Evolutionary conservation across 1,284 basidiomycete genomes (phyloP).

Genomic region (Polyporus tsugae): DNA sequence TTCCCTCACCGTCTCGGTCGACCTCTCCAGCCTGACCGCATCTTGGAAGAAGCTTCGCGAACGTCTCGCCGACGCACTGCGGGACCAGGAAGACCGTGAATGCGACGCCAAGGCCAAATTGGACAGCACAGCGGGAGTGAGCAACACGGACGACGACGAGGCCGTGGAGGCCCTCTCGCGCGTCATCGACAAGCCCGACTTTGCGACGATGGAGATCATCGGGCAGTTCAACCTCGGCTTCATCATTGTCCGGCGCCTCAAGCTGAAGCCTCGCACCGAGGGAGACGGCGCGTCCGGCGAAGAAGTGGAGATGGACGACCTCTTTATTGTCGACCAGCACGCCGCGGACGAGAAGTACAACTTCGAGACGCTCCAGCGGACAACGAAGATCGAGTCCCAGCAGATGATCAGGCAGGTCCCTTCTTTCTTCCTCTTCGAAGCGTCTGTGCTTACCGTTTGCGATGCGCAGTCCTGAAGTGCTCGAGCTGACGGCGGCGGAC

Average conservation of each 20-base stretch:
- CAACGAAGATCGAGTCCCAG: constrained; percentile 90
- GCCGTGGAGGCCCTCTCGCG: constrained; percentile 84
- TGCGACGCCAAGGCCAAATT: constrained; percentile 28
- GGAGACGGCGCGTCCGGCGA: constrained; percentile 22
- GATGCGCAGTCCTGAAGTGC: constrained; percentile 67
- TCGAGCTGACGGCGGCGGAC: constrained; percentile 92
- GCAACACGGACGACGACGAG: constrained; percentile 59
- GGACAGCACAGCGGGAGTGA: constrained; percentile 63
- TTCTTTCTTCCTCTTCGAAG: constrained; percentile 24
- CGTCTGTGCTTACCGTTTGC: constrained; percentile 9
- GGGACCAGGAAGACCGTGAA: constrained; percentile 6
- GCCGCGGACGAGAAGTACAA: constrained; percentile 98
- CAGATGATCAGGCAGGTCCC: constrained; percentile 74
- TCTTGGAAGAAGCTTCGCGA: constrained; percentile 45
- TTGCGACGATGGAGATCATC: constrained; percentile 83
- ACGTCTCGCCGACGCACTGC: constrained; percentile 12
- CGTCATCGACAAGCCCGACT: constrained; percentile 91
- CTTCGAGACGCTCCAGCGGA: constrained; percentile 92
- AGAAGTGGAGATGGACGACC: constrained; percentile 81
- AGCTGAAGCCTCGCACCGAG: constrained; percentile 41
- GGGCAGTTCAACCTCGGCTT: constrained; percentile 99
- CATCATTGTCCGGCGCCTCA: constrained; percentile 82
- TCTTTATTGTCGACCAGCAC: constrained; percentile 95
- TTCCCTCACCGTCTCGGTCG: constrained; percentile 54
- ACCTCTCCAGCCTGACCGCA: constrained; percentile 50